Percentiles rank a stretch among this genome's conserved stretches.
Evolutionary conservation across 108 stramenopile species (phyloP).

Genomic region (Nitzschia sp.): DNA sequence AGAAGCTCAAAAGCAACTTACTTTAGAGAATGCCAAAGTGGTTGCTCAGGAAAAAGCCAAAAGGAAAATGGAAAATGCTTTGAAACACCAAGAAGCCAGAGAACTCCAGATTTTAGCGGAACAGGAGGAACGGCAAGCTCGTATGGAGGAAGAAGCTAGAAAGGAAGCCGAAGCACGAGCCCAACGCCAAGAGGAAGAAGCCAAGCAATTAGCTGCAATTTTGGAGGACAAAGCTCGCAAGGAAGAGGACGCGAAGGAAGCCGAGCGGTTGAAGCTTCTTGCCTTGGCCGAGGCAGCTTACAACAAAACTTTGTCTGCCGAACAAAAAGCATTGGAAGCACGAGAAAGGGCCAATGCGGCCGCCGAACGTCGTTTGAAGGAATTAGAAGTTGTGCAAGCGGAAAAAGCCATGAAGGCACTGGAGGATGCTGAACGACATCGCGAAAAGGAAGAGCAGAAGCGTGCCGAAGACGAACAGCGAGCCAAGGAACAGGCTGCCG

Average conservation of each 20-base stretch:
- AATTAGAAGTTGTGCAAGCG: background rate
- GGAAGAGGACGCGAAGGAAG: constrained; percentile 12
- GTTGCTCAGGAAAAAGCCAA: constrained; percentile 6
- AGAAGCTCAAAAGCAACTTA: constrained; percentile 4
- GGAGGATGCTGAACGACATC: background rate
- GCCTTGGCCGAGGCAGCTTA: background rate
- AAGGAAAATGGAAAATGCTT: background rate
- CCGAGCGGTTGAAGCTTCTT: background rate
- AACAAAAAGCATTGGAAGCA: background rate
- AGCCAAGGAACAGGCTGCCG: background rate
- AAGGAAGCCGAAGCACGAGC: constrained; percentile 1
- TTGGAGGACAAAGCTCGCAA: constrained; percentile 4
- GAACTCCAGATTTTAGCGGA: background rate
- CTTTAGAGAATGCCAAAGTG: constrained; percentile 7
- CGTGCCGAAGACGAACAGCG: constrained; percentile 7
- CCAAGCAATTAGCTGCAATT: background rate
- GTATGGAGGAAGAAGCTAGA: background rate
- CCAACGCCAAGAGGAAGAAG: background rate
- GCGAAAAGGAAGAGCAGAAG: background rate
- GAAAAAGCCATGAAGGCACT: background rate
- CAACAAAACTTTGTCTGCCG: background rate
- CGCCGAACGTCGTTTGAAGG: background rate
- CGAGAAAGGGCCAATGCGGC: background rate
- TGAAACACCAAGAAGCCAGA: background rate
- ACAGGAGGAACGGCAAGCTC: background rate